Conservation (phyloP, 179 eudicot species). For the Carnegiea gigantea region DNA sequence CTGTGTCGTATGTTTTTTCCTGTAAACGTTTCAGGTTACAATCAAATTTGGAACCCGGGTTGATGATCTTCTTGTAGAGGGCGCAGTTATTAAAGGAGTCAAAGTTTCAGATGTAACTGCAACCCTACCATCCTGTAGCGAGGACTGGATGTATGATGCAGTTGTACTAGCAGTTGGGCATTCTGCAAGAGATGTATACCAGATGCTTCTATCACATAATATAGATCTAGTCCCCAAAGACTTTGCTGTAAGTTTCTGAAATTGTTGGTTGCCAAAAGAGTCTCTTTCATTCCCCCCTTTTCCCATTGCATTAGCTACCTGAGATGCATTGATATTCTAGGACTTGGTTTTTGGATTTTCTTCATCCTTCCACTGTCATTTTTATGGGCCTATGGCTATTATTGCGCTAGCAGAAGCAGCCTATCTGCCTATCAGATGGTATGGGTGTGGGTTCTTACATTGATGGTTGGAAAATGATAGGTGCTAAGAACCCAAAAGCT, state of each 20-base stretch:
- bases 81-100: constrained; percentile 58
- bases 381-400: neutral
- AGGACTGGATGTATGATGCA: constrained; percentile 73
- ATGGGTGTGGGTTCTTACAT: too few species aligned
- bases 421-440: too few species aligned
- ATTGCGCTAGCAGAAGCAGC: neutral
- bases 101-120: constrained; percentile 61
- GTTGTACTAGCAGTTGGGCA: constrained; percentile 96
- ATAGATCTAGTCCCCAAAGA: constrained; percentile 76
- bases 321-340: neutral
- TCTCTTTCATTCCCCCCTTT: neutral
- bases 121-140: constrained; percentile 30
- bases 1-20: constrained; percentile 3
- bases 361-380: neutral
- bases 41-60: constrained; percentile 89
- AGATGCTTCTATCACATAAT: constrained; percentile 85
- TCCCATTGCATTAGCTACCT: neutral
- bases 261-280: neutral
- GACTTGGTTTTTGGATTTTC: neutral
- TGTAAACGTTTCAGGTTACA: constrained; percentile 46
- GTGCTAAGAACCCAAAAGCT: too few species aligned
- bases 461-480: too few species aligned
- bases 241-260: constrained; percentile 68
- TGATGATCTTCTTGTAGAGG: constrained; percentile 83
- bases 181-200: constrained; percentile 91